Base-by-base conservation (phyloP, 345 rosid genomes). In the Theobroma cacao region DNA sequence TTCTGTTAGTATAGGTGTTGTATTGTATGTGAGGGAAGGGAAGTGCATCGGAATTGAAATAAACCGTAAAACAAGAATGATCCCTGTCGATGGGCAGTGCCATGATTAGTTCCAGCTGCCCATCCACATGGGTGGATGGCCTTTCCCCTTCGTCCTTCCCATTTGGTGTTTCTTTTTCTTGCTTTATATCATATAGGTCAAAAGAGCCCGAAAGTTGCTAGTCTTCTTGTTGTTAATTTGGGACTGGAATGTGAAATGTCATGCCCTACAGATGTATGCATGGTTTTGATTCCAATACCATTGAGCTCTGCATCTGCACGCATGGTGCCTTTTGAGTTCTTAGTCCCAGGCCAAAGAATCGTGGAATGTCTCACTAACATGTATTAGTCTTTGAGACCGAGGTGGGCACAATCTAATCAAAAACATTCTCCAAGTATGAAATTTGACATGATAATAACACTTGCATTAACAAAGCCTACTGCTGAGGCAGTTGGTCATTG, bases 31-130 rank as follows among this genome's bases (percentile, higher is more conserved):
- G 7, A 4, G 9, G 4, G 45, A 40, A 40, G 45, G 0, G 7
- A 40, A 40, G 45, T 6, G n/a, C n/a, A n/a, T n/a, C n/a, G 60
- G 28, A n/a, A n/a, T n/a, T 55, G 7, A 55, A 30, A 22, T 56
- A 1, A 41, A 22, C 2, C 22, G 30, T 2, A 22, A 72, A 26
- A 58, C 41, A 68, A 63, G 72, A 69, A 80, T 61, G 52, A 55
- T 80, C 68, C 77, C 31, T 75, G 62, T 52, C 33, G 26, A 12
- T 7, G 63, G 47, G 80, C 75, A 64, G 28, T 53, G 79, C 45
- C 76, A 24, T 59, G 13, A 26, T 5, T 31, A 30, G 66, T 31
- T 61, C 20, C 36, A 62, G 58, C 55, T 50, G 60, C 33, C 58
- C 26, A 47, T 64, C 24, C 52, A 33, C 70, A 31, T 33, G 30